Base-by-base conservation (phyloP, 2,329 filamentous ascomycete species). In the Ceratocystis alfenasii region DNA sequence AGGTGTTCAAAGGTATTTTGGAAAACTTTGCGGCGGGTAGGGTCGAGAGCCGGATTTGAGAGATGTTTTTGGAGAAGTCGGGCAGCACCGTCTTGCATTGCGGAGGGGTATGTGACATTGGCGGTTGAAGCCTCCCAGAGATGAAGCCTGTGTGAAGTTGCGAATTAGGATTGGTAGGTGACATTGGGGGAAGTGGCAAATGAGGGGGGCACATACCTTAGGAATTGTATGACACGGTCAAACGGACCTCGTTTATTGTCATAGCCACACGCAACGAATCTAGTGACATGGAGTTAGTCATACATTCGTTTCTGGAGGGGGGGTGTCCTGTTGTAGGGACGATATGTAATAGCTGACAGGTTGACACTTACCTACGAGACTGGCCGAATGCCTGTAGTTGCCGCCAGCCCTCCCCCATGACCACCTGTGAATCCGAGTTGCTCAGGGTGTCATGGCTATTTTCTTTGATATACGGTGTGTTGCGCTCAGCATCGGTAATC, bases 401-500 rank as follows among this genome's bases (percentile, higher is more conserved):
- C 48, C 79, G 78, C 87, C 87, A 90, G 33, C 88, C 87, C 69
- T 86, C 80, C 0, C 81, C 80, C 0, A 86, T 86, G 45, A 87
- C 78, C 1, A 90, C 75, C 44, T 83, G 79, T 60, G 82, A 81
- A 5, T 76, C 80, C 62, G 81, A 81, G 63, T 78, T 77, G 0
- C 87, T 86, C 72, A 88, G 88, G 0, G 81, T 81, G 70, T 86
- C 81, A 10, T 83, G 78, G 1, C 83, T 80, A 53, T 79, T 79
- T 2, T 80, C 80, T 60, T 75, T 77, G 6, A 89, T 74, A 41
- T 83, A 83, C 0, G 86, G 86, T 57, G 82, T 80, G 69, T 87
- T 85, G 53, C 76, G 78, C 73, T 90, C 87, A 0, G 87, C 82
- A 71, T 89, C 84, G 0, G 81, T 81, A 20, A 87, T 73, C 74